Conservation (phyloP, 371 early-diverging fungal species). For the Mucor racemosus region DNA sequence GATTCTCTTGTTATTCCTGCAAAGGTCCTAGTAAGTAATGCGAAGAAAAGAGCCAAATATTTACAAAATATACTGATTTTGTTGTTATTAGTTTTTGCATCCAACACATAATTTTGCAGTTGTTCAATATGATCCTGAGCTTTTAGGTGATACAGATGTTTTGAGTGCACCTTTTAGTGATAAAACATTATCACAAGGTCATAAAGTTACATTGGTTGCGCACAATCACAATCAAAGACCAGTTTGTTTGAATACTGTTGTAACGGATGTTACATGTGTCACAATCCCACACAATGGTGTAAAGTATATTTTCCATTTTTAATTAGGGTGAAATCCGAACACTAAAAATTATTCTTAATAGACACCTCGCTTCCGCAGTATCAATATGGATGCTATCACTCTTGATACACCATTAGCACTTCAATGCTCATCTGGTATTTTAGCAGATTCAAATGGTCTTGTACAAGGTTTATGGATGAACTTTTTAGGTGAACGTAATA, state of each 20-base stretch:
- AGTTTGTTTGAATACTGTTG: slow-evolving; percentile 72
- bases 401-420: slow-evolving; percentile 85
- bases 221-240: slow-evolving; percentile 83
- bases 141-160: slow-evolving; percentile 76
- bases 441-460: slow-evolving; percentile 74
- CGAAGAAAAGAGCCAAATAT: background rate
- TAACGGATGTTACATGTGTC: slow-evolving; percentile 79
- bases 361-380: slow-evolving; percentile 84
- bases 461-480: slow-evolving; percentile 89
- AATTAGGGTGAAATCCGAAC: background rate
- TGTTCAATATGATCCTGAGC: slow-evolving; percentile 75
- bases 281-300: slow-evolving; percentile 79
- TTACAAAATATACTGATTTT: background rate
- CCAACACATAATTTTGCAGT: slow-evolving; percentile 85
- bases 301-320: slow-evolving; percentile 21
- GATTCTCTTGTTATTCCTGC: slow-evolving; percentile 81
- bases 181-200: slow-evolving; percentile 64
- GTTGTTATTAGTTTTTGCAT: slow-evolving; percentile 64
- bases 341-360: slow-evolving; percentile 12
- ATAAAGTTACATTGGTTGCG: slow-evolving; percentile 71
- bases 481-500: slow-evolving; percentile 78
- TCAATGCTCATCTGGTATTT: slow-evolving; percentile 84
- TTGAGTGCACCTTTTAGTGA: slow-evolving; percentile 67
- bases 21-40: slow-evolving; percentile 51
- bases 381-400: slow-evolving; percentile 85